Percentiles rank a stretch among this genome's conserved stretches.
These are phyloP conservation scores for Albizia julibrissin DNA, from an alignment of 306 rosid species.

Conservation along the genomic window DNA sequence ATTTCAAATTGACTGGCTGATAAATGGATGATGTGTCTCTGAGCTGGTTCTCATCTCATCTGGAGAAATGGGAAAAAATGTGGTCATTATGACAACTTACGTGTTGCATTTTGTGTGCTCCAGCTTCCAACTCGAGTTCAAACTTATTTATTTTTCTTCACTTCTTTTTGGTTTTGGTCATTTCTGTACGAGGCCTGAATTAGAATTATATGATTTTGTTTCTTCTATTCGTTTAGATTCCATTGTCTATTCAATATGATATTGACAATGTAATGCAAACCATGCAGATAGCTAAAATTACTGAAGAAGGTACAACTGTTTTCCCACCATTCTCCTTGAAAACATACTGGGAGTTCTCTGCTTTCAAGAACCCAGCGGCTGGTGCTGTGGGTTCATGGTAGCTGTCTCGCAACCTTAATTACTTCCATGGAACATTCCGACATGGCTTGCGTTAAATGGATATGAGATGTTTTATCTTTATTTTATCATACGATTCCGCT, in stretches of 20 bases:
- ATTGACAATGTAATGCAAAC: background rate
- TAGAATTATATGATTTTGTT: slow-evolving; percentile 4
- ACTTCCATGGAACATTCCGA: background rate
- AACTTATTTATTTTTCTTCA: no score
- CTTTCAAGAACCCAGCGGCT: slow-evolving; percentile 64
- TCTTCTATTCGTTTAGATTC: background rate
- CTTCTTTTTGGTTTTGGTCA: background rate
- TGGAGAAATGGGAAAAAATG: background rate
- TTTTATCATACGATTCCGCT: background rate
- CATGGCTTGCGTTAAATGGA: background rate
- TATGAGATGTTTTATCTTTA: slow-evolving; percentile 6
- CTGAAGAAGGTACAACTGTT: slow-evolving; percentile 63
- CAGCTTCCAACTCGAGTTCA: background rate
- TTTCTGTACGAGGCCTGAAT: background rate
- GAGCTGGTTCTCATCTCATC: background rate
- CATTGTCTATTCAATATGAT: background rate
- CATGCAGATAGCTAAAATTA: slow-evolving; percentile 69
- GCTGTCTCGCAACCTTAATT: slow-evolving; percentile 4
- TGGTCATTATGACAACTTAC: background rate
- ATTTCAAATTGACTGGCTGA: background rate
- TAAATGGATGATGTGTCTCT: background rate
- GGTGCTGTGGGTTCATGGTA: slow-evolving; percentile 85
- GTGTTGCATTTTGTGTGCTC: background rate
- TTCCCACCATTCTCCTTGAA: slow-evolving; percentile 69
- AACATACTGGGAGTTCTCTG: slow-evolving; percentile 77